Evolutionary conservation across 139 green algal species (phyloP).

Genomic region (Zygnema circumcarinatum): DNA sequence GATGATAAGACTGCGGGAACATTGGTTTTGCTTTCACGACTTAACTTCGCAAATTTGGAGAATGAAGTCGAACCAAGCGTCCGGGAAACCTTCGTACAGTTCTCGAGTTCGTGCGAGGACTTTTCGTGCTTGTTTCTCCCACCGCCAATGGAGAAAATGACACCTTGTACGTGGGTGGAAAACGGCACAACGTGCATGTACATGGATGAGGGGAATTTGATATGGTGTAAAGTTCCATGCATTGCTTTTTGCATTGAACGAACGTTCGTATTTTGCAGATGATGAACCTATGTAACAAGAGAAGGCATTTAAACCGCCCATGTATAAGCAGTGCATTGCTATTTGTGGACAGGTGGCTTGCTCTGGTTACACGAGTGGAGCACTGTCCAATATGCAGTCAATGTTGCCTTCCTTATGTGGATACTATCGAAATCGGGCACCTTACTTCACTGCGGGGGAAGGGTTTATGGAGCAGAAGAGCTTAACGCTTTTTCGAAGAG

Average conservation of each 20-base stretch:
- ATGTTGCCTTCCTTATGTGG: slow-evolving; percentile 22
- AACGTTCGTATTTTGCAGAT: no score
- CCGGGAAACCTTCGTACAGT: background rate
- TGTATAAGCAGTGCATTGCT: no score
- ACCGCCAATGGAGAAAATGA: background rate
- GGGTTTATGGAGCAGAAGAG: background rate
- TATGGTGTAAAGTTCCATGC: no score
- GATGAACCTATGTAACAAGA: no score
- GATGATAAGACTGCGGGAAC: slow-evolving; percentile 34
- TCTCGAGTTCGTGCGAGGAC: background rate
- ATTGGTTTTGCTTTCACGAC: background rate
- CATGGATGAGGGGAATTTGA: background rate
- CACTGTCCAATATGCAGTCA: slow-evolving; percentile 41
- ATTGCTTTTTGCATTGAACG: no score
- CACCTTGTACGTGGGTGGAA: background rate
- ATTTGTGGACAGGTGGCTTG: slow-evolving; percentile 34
- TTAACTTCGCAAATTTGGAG: background rate
- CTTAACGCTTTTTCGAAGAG: slow-evolving; percentile 10
- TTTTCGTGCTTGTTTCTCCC: background rate
- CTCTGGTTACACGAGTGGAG: slow-evolving; percentile 9
- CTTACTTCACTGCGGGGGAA: background rate
- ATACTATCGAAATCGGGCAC: background rate
- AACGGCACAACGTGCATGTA: slow-evolving; percentile 8
- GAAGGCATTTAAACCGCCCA: no score
- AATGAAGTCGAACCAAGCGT: background rate